These are phyloP conservation scores for Coniferiporia sulphurascens DNA, from an alignment of 1,284 basidiomycete species.

Conservation along the genomic window DNA sequence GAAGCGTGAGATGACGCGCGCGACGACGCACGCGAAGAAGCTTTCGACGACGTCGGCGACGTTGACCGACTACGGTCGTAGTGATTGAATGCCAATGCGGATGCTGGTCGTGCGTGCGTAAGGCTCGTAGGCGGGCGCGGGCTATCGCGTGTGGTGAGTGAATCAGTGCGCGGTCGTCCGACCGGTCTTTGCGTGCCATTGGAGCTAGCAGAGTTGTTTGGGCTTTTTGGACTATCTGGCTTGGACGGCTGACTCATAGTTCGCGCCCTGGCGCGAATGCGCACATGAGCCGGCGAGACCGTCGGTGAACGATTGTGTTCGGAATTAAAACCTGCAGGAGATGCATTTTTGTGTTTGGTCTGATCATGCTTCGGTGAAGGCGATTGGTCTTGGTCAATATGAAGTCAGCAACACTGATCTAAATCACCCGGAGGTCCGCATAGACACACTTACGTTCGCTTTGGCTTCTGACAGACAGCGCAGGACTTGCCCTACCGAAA, in stretches of 20 bases:
- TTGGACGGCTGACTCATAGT: conserved; percentile 10
- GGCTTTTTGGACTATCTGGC: background rate
- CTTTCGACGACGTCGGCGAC: conserved; percentile 22
- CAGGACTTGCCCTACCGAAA: background rate
- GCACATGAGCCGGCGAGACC: conserved; percentile 5
- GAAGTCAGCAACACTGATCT: background rate
- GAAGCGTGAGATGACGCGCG: conserved; percentile 35
- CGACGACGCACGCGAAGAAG: conserved; percentile 36
- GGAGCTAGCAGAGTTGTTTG: background rate
- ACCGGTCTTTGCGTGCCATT: conserved; percentile 3
- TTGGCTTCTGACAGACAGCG: background rate
- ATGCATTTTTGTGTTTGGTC: background rate
- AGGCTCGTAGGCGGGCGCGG: conserved; percentile 22
- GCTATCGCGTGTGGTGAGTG: conserved; percentile 19
- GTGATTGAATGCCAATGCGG: background rate
- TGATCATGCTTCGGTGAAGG: background rate
- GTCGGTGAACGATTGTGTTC: background rate
- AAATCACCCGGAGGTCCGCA: background rate
- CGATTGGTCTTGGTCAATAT: background rate
- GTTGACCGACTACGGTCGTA: background rate
- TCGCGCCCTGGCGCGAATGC: conserved; percentile 3
- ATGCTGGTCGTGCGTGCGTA: background rate
- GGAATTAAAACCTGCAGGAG: background rate
- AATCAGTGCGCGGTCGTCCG: conserved; percentile 6
- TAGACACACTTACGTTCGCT: background rate